Evolutionary conservation across 768 basidiomycete species (phyloP).

Genomic region (Xanthoconium stramineum): DNA sequence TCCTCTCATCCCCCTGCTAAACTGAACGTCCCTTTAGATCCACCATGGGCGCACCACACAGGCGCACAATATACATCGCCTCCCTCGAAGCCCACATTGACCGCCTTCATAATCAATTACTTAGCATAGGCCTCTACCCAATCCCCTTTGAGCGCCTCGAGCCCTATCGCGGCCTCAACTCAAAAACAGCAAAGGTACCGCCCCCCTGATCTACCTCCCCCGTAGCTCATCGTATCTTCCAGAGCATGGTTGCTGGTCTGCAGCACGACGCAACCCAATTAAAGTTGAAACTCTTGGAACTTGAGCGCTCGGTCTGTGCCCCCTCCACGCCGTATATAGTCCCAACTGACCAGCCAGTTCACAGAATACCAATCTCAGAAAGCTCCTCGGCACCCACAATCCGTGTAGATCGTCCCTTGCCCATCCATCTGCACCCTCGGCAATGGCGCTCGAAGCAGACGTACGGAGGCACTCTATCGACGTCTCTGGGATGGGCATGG

Average conservation of each 20-base stretch:
- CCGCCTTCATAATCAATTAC: conserved; percentile 56
- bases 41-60: conserved; percentile 61
- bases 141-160: conserved; percentile 55
- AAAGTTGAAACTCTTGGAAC: conserved; percentile 62
- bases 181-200: conserved; percentile 68
- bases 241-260: conserved; percentile 75
- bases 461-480: conserved; percentile 34
- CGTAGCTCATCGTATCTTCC: neutral
- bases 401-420: conserved; percentile 14
- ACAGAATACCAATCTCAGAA: conserved; percentile 32
- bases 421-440: conserved; percentile 25
- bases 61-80: conserved; percentile 68
- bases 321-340: neutral
- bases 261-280: conserved; percentile 60
- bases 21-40: conserved; percentile 37
- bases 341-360: neutral
- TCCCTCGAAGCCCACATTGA: conserved; percentile 75
- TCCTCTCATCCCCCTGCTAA: neutral
- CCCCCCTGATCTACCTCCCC: neutral
- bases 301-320: conserved; percentile 57
- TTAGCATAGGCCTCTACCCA: conserved; percentile 52
- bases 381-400: conserved; percentile 28
- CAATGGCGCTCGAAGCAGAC: conserved; percentile 31
- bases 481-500: conserved; percentile 30
- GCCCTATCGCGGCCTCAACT: conserved; percentile 67